Evolutionary conservation across 371 early-diverging fungal genomes (phyloP), one percentile per base, ranked within the genome.

Genomic region (Gilbertella persicaria): DNA sequence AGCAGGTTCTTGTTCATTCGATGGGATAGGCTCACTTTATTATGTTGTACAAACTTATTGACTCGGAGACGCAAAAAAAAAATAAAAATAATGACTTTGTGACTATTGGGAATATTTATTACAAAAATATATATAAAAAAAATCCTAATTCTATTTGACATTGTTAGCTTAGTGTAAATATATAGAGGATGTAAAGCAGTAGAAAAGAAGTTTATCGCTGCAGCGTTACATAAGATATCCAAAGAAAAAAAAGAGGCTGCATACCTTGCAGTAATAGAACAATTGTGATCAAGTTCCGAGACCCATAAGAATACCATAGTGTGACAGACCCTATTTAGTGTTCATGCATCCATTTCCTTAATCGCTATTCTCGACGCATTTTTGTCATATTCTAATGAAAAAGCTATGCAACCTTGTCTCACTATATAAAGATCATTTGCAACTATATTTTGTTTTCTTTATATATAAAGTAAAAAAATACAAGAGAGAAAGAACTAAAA

Each of bases 291-390:
- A 60, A 49, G 44, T 53, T 53, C 53, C 54, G 60, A 53, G 50
- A 36, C 43, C 37, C 51, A 51, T 20, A 47, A 36, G 35, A n/a
- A 23, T 40, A 30, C n/a, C 23, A 33, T 37, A 49, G 60, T 60
- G 55, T 38, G 47, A 60, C 60, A 60, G 60, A 50, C 58, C 50
- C 60, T 60, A 44, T 60, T 60, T 54, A 50, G 60, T 45, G 55
- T 36, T 50, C 33, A 54, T 50, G 54, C 55, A 49, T 26, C 12
- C 49, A 50, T 20, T 60, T 38, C 26, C 10, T 60, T 33, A 39
- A 26, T n/a, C n/a, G n/a, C n/a, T n/a, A n/a, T n/a, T n/a, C n/a
- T n/a, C n/a, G n/a, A n/a, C n/a, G n/a, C n/a, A n/a, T n/a, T n/a
- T n/a, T n/a, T n/a, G n/a, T n/a, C n/a, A n/a, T n/a, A n/a, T n/a